Evolutionary conservation across 2,329 filamentous ascomycete species (phyloP), one percentile per base, ranked within the genome.

Genomic region (Aotearoamyces nothofagi): DNA sequence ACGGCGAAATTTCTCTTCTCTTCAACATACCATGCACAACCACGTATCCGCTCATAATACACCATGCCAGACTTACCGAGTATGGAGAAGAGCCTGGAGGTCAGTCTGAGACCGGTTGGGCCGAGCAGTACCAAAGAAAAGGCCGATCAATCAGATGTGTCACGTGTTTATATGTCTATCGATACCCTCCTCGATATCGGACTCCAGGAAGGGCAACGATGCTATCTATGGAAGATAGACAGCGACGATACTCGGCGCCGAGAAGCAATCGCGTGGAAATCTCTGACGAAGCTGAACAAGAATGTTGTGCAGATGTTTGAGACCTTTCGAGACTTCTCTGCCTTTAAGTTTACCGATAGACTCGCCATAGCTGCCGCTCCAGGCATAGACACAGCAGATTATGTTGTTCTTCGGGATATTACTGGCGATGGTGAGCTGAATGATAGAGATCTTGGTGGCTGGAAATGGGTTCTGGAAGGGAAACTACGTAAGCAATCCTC

Each of bases 241-340:
- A 39, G 45, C 9, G 26, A 19, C 4, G 32, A 37, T 8, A 27
- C 33, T 9, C 33, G 34, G 12, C 38, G 33, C 17, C 39, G 37
- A 35, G 41, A 50, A 29, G 73, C 66, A n/a, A 62, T 78, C 41
- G 70, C 67, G 8, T 78, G 72, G 72, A 54, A 60, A 22, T 65
- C 69, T 3, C 46, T 59, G 5, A 58, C 75, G 47, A 72, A 74
- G 42, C 58, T 82, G 39, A 66, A 73, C 44, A 70, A 69, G 39
- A 67, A 75, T 37, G 62, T 82, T 32, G 59, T 79, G 27, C 65
- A 86, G 59, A 69, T 81, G 57, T 75, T 80, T 13, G 75, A 80
- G 37, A 61, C 70, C 5, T 69, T 92, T 30, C 76, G 80, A 37
- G 75, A 79, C 19, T 66, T 70, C 5, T 78, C 78, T 39, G 70